A percentile compares a stretch with the other conserved stretches of the same genome.
These are phyloP conservation scores for Teratosphaeria nubilosa DNA, from an alignment of 2,329 filamentous ascomycete species.

Conservation along the genomic window DNA sequence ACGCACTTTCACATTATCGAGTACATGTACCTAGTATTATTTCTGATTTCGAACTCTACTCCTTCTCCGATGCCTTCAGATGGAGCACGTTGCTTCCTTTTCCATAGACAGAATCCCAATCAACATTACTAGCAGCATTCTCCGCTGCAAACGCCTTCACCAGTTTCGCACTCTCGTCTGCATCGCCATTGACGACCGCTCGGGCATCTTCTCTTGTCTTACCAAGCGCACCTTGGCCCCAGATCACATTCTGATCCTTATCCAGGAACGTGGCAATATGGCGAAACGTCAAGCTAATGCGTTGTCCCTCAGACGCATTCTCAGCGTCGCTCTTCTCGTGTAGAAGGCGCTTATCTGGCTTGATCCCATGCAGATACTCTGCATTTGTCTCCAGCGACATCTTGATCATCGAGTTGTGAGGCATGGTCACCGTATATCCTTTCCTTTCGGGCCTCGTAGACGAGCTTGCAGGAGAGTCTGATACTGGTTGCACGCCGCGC, in stretches of 20 bases:
- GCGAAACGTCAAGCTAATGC: conserved; percentile 88
- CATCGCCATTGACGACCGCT: conserved; percentile 59
- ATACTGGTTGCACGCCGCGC: conserved; percentile 31
- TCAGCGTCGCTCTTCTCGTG: conserved; percentile 61
- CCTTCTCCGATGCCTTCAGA: conserved; percentile 16
- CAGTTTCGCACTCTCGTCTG: conserved; percentile 55
- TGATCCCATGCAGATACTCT: conserved; percentile 86
- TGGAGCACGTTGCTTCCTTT: conserved; percentile 75
- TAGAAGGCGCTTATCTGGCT: conserved; percentile 65
- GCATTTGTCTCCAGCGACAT: conserved; percentile 74
- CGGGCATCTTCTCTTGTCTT: conserved; percentile 55
- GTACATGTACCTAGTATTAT: too few relatives aligned
- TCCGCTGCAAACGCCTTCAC: conserved; percentile 74
- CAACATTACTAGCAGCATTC: conserved; percentile 61
- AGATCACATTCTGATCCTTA: conserved; percentile 56
- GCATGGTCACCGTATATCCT: conserved; percentile 57
- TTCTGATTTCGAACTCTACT: not conserved
- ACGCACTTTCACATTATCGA: too few relatives aligned
- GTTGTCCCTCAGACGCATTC: conserved; percentile 59
- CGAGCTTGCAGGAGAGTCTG: not conserved
- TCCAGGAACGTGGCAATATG: conserved; percentile 78
- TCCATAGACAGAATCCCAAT: conserved; percentile 70
- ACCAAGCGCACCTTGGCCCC: conserved; percentile 77
- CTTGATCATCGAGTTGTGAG: conserved; percentile 80
- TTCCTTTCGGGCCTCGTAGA: conserved; percentile 34